Base-by-base conservation (phyloP, 2,329 filamentous ascomycete genomes). In the Xylariaceae sp. region DNA sequence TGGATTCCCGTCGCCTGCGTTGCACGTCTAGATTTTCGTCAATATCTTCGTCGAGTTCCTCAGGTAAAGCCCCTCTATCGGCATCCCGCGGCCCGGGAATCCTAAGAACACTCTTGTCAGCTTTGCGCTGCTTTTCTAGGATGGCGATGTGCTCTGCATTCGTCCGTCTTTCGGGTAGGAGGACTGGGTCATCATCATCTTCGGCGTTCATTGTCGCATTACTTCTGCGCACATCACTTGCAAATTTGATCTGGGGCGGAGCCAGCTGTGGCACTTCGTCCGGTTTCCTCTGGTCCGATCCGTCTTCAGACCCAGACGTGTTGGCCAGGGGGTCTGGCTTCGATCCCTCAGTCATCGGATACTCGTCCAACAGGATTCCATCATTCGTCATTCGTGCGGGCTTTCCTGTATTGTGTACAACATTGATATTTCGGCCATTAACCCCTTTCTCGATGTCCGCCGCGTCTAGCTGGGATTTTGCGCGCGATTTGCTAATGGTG, bases 21-120 rank as follows among this genome's bases (percentile, higher is more conserved):
- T 67, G n/a, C 67, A 64, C 33, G 10, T 58, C 59, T n/a, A 53
- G 59, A 7, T 57, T 59, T 2, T 64, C 64, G 2, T 72, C 63
- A 11, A 67, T 67, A 6, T 67, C 68, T 13, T 71, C 69, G 3
- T 73, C 68, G 2, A 85, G 71, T 24, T 78, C 75, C 50, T 78
- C 76, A 2, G 92, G 92, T 8, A 86, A 78, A 56, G 91, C 81
- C 21, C 93, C 94, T 44, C 85, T 84, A 64, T 99, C 94, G 42
- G 88, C 92, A 67, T 97, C 94, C 63, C 92, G 81, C 1, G 94
- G 94, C 16, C 92, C 92, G 0, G 94, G 94, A 64, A 99, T 97
- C 33, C 91, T 87, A 36, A 97, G 75, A 0, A 92, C 85, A 47
- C 85, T 87, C 50, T 89, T 86, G 57, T 85, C 84, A 1, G 78